phyloP scores from a whole-genome alignment of 140 eudicot genomes.

The Senecio squalidus region DNA sequence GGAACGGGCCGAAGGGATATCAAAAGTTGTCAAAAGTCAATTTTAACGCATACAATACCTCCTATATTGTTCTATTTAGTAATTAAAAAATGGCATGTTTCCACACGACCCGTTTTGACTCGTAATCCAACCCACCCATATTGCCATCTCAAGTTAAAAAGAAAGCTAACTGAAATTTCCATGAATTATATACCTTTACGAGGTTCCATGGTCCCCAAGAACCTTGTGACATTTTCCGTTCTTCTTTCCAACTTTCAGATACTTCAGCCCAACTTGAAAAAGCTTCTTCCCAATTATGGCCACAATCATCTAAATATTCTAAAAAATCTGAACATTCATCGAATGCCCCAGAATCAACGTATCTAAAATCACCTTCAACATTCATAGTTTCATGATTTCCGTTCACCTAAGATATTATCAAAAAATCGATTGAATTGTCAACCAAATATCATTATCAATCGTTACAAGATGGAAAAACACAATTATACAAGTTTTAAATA shows the following conservation, averaged over 20 bases:
- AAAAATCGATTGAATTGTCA: neutral
- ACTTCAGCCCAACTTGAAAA: slow-evolving; percentile 66
- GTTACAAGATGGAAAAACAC: neutral
- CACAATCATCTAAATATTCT: slow-evolving; percentile 67
- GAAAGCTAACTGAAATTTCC: slow-evolving; percentile 4
- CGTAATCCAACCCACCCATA: neutral
- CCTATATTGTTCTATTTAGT: neutral
- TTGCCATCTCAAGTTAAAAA: neutral
- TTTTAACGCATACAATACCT: no score
- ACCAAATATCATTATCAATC: neutral
- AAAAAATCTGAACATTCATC: slow-evolving; percentile 85
- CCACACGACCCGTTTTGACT: neutral
- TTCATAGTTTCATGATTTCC: slow-evolving; percentile 98
- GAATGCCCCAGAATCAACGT: slow-evolving; percentile 77
- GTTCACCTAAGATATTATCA: slow-evolving; percentile 49
- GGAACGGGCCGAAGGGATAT: neutral
- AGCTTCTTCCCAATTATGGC: slow-evolving; percentile 86
- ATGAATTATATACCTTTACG: slow-evolving; percentile 60
- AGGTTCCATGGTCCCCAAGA: slow-evolving; percentile 85
- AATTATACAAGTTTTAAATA: neutral
- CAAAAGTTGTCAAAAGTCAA: neutral
- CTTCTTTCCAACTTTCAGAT: slow-evolving; percentile 64
- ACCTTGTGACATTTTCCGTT: slow-evolving; percentile 42
- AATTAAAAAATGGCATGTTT: no score
- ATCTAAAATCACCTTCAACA: slow-evolving; percentile 93